Evolutionary conservation across 371 early-diverging fungal species (phyloP).

Genomic region (Mucor saturninus): DNA sequence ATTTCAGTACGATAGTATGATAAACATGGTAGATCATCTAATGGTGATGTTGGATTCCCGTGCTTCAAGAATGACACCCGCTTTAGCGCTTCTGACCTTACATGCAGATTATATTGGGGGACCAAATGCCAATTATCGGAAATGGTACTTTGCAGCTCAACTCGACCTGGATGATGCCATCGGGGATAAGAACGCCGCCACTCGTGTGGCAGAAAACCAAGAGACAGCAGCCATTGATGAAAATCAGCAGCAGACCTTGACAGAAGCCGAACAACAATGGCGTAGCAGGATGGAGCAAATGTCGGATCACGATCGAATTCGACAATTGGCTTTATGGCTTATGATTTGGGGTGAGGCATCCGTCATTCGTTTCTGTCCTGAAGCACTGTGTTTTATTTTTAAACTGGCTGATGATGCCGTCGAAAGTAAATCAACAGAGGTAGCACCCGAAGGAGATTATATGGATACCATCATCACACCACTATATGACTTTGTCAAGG

Average conservation of each 20-base stretch:
- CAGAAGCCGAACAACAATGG: conserved; percentile 71
- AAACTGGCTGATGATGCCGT: conserved; percentile 70
- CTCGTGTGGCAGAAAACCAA: conserved; percentile 16
- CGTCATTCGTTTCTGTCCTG: conserved; percentile 78
- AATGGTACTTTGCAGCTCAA: conserved; percentile 84
- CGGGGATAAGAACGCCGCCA: conserved; percentile 38
- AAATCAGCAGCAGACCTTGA: conserved; percentile 15
- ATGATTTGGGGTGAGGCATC: conserved; percentile 90
- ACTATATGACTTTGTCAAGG: conserved; percentile 75
- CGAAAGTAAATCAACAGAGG: not conserved
- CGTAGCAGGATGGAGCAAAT: conserved; percentile 68
- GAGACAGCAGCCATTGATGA: conserved; percentile 9
- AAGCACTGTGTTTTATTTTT: conserved; percentile 83
- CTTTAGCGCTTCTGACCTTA: conserved; percentile 73
- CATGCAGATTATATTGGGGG: conserved; percentile 90
- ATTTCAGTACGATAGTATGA: conserved; percentile 81
- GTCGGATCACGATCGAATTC: conserved; percentile 69
- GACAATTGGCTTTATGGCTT: conserved; percentile 80
- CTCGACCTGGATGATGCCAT: conserved; percentile 69
- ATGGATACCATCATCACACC: conserved; percentile 72
- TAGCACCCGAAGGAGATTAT: conserved; percentile 68
- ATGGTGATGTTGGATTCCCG: conserved; percentile 86
- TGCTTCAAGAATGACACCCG: conserved; percentile 77
- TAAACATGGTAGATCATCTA: conserved; percentile 78
- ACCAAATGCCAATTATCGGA: conserved; percentile 81